Conservation (phyloP, 2,329 filamentous ascomycete genomes). For the Trichoderma pleuroti region DNA sequence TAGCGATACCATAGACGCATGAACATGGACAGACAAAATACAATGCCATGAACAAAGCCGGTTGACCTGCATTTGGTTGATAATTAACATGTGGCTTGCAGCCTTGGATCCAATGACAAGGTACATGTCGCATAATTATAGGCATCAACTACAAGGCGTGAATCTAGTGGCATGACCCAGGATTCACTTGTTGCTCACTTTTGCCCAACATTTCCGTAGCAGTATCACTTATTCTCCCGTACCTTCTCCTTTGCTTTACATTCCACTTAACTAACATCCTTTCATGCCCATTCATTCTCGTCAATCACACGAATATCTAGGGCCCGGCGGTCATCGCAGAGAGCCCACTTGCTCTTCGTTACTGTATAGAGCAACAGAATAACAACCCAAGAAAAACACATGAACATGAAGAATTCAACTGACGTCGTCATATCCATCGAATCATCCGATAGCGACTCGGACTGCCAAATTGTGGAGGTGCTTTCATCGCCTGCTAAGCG, state of each 20-base stretch:
- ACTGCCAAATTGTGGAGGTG: constrained; percentile 10
- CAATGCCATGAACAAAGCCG: constrained; percentile 6
- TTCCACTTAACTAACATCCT: no score
- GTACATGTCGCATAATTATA: neutral
- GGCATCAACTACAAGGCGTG: neutral
- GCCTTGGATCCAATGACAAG: neutral
- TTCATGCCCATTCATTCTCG: neutral
- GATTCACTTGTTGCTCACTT: constrained; percentile 1
- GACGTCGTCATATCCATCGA: neutral
- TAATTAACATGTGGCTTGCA: neutral
- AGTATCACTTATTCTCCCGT: neutral
- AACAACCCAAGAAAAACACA: neutral
- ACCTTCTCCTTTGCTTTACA: neutral
- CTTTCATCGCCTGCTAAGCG: neutral
- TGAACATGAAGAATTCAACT: neutral
- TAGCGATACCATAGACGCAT: constrained; percentile 39
- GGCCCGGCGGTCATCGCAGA: neutral
- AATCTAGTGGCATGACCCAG: neutral
- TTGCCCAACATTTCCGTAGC: neutral
- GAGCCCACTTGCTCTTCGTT: no score
- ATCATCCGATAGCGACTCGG: neutral
- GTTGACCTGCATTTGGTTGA: neutral
- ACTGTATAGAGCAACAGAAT: neutral
- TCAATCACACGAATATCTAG: neutral
- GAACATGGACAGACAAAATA: constrained; percentile 23